phyloP scores from a whole-genome alignment of 2,329 filamentous ascomycete genomes.

The Colletotrichum sansevieriae region DNA sequence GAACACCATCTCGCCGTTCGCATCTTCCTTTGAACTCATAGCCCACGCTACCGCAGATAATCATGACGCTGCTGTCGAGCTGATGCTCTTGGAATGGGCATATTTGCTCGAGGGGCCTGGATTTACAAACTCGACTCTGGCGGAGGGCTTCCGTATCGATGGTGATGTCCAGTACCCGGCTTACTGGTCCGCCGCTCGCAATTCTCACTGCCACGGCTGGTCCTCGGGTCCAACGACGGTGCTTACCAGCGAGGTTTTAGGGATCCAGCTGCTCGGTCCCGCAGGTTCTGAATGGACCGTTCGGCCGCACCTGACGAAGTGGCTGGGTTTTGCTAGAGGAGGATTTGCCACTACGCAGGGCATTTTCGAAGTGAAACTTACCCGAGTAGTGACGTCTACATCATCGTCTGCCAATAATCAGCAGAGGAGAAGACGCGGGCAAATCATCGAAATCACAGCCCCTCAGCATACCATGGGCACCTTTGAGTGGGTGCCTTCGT shows the following conservation, averaged over 20 bases:
- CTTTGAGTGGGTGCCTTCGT: conserved; percentile 41
- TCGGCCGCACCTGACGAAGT: conserved; percentile 49
- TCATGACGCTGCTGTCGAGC: conserved; percentile 54
- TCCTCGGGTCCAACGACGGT: conserved; percentile 50
- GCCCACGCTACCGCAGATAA: conserved; percentile 54
- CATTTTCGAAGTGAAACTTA: conserved; percentile 50
- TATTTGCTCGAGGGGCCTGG: conserved; percentile 54
- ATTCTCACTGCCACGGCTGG: conserved; percentile 55
- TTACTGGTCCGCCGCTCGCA: conserved; percentile 48
- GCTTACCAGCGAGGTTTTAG: conserved; percentile 48
- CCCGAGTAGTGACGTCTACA: conserved; percentile 42
- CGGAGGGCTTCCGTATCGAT: conserved; percentile 56
- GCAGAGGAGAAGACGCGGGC: conserved; percentile 27
- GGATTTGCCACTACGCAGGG: conserved; percentile 52
- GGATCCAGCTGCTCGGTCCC: conserved; percentile 47
- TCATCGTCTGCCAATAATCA: conserved; percentile 20
- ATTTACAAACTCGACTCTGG: conserved; percentile 58
- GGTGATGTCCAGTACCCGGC: conserved; percentile 52
- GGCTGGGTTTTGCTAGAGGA: conserved; percentile 51
- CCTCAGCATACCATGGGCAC: conserved; percentile 42
- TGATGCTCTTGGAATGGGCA: conserved; percentile 56
- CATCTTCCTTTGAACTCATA: conserved; percentile 51
- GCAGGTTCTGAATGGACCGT: conserved; percentile 47
- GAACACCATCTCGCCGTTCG: conserved; percentile 53
- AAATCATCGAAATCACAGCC: conserved; percentile 37